phyloP scores from a whole-genome alignment of 164 flowering plant species.

The Platanus orientalis region DNA sequence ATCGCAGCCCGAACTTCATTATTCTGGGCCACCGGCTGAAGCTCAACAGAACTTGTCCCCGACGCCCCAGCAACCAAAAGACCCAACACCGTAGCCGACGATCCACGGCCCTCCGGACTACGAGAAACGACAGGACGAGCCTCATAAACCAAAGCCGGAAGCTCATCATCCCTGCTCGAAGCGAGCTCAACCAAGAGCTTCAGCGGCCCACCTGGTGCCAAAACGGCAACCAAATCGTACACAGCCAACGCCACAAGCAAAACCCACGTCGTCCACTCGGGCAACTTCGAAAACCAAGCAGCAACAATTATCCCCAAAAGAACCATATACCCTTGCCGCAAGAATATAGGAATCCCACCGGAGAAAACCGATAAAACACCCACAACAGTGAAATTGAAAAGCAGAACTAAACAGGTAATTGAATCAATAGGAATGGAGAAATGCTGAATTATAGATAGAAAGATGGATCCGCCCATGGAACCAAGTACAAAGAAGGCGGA shows the following conservation, averaged over 20 bases:
- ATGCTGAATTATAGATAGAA: constrained; percentile 52
- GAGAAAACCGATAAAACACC: constrained; percentile 72
- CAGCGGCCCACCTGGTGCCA: constrained; percentile 89
- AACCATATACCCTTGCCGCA: constrained; percentile 73
- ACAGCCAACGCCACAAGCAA: constrained; percentile 73
- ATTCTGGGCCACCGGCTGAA: constrained; percentile 35
- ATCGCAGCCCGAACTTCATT: constrained; percentile 10
- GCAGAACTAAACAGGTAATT: constrained; percentile 44
- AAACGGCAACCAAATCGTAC: constrained; percentile 85
- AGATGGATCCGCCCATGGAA: constrained; percentile 70
- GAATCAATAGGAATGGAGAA: constrained; percentile 66
- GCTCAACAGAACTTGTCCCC: constrained; percentile 49
- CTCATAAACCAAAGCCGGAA: constrained; percentile 87
- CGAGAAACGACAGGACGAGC: constrained; percentile 54
- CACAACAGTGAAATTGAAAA: constrained; percentile 61
- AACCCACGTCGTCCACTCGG: constrained; percentile 94
- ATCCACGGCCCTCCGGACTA: constrained; percentile 11
- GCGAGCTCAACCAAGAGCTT: constrained; percentile 84
- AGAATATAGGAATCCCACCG: constrained; percentile 55
- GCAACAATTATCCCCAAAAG: constrained; percentile 71
- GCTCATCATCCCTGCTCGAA: constrained; percentile 68
- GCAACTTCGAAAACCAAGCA: constrained; percentile 79
- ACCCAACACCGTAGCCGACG: constrained; percentile 25
- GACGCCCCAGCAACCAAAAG: constrained; percentile 51
- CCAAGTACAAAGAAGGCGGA: constrained; percentile 66